These are phyloP conservation scores for Excoecaria agallocha DNA, from an alignment of 345 rosid genomes.

Conservation along the genomic window DNA sequence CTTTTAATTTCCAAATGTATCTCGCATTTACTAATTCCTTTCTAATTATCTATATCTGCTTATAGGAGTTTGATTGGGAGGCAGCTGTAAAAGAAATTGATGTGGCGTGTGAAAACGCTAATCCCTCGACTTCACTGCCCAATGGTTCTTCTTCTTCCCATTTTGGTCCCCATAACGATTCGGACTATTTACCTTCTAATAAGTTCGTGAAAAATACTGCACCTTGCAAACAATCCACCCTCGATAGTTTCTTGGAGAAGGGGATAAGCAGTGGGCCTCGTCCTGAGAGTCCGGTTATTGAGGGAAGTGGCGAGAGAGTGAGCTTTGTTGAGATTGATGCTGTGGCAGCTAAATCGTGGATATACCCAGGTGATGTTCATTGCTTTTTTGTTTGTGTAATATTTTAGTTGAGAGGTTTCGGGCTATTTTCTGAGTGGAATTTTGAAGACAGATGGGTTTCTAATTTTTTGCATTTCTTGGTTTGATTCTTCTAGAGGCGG, in stretches of 20 bases:
- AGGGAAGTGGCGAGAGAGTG: slow-evolving; percentile 18
- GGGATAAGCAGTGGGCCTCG: slow-evolving; percentile 12
- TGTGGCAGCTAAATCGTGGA: slow-evolving; percentile 80
- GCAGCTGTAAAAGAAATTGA: slow-evolving; percentile 88
- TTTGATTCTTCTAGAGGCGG: neutral
- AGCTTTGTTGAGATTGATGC: slow-evolving; percentile 54
- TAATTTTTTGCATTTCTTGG: neutral
- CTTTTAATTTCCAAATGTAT: neutral
- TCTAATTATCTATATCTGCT: neutral
- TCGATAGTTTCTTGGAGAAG: slow-evolving; percentile 56
- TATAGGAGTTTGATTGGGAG: slow-evolving; percentile 88
- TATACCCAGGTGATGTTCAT: slow-evolving; percentile 67
- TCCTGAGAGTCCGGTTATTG: slow-evolving; percentile 14
- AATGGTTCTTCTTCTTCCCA: slow-evolving; percentile 19
- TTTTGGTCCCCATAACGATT: slow-evolving; percentile 10
- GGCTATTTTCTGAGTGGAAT: neutral
- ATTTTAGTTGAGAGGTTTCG: neutral
- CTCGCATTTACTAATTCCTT: neutral
- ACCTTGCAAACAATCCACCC: slow-evolving; percentile 60
- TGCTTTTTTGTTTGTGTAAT: neutral
- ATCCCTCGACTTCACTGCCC: slow-evolving; percentile 28
- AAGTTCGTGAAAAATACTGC: slow-evolving; percentile 21
- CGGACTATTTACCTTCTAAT: neutral
- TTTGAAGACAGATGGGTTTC: neutral
- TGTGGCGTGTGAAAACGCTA: slow-evolving; percentile 47